Conservation (phyloP, 306 rosid genomes). For the Malus domestica region ASM211411v1 NC_041796.1:27143001-27143500, state of each 20-base stretch:
- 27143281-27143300: constrained; percentile 67
- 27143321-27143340: constrained; percentile 68
- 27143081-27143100: neutral
- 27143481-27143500: constrained; percentile 77
- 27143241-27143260: constrained; percentile 53
- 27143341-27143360: constrained; percentile 45
- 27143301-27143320: constrained; percentile 66
- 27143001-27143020: neutral
- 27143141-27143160: constrained; percentile 84
- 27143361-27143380: neutral
- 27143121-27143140: constrained; percentile 77
- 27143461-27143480: constrained; percentile 80
- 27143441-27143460: constrained; percentile 66
- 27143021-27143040: neutral
- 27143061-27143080: neutral
- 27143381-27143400: neutral
- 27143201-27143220: constrained; percentile 55
- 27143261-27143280: constrained; percentile 72
- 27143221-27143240: constrained; percentile 43
- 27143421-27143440: constrained; percentile 40
- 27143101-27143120: neutral
- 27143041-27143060: neutral
- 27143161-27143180: constrained; percentile 56
- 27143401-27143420: constrained; percentile 38
- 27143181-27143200: constrained; percentile 47